These are phyloP conservation scores for Pichia inconspicua DNA, from an alignment of 1,139 yeast genomes.

Conservation along the genomic window DNA sequence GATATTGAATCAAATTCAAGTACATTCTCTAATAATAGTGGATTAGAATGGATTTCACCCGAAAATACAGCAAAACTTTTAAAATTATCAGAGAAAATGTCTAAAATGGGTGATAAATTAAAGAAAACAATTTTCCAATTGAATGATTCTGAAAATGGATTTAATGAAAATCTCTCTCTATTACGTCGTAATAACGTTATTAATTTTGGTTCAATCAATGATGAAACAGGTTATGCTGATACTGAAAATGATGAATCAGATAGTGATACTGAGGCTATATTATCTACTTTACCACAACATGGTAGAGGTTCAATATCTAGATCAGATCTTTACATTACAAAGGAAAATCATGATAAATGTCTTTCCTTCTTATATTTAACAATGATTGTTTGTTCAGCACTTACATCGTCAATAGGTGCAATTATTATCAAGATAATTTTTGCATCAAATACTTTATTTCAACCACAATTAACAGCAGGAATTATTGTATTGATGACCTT, in stretches of 20 bases:
- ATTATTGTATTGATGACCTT: slow-evolving; percentile 22
- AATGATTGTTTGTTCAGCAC: slow-evolving; percentile 34
- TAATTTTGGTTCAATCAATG: slow-evolving; percentile 5
- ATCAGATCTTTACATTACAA: slow-evolving; percentile 11
- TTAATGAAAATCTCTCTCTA: slow-evolving; percentile 5
- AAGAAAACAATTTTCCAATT: slow-evolving; percentile 7
- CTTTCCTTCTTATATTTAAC: slow-evolving; percentile 39
- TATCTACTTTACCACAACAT: background rate
- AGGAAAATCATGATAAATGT: slow-evolving; percentile 37
- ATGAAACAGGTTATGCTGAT: background rate
- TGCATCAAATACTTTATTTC: background rate
- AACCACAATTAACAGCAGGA: slow-evolving; percentile 9
- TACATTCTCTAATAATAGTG: slow-evolving; percentile 15
- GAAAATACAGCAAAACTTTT: slow-evolving; percentile 32
- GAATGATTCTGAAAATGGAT: background rate
- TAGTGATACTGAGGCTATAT: slow-evolving; percentile 6
- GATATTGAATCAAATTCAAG: slow-evolving; percentile 19
- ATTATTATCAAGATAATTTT: slow-evolving; percentile 31
- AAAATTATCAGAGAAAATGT: slow-evolving; percentile 18
- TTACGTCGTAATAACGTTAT: slow-evolving; percentile 3
- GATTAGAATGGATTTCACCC: slow-evolving; percentile 28
- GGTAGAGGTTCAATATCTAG: background rate
- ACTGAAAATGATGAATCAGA: slow-evolving; percentile 14
- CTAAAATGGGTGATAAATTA: slow-evolving; percentile 4
- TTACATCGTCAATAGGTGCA: slow-evolving; percentile 40